Evolutionary conservation across 2,329 filamentous ascomycete genomes (phyloP).

Genomic region (Ophiocordyceps robertsii): DNA sequence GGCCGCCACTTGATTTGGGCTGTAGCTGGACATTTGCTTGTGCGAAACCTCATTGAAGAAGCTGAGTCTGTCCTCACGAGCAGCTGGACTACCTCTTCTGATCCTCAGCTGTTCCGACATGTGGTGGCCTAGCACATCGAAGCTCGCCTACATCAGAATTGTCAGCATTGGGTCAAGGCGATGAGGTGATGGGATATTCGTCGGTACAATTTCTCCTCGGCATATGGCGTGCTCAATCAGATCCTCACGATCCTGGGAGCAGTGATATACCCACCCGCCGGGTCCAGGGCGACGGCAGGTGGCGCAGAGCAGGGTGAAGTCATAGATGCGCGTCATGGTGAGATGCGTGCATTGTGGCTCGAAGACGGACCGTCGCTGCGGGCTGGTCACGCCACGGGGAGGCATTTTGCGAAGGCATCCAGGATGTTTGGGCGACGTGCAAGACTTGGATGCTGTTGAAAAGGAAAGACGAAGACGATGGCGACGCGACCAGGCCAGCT

Average conservation of each 20-base stretch:
- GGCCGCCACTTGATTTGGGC: constrained; percentile 29
- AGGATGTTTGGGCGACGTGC: background rate
- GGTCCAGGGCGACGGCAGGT: constrained; percentile 41
- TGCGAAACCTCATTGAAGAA: constrained; percentile 29
- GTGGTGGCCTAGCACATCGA: constrained; percentile 19
- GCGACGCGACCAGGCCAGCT: too few species aligned
- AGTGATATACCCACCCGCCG: constrained; percentile 63
- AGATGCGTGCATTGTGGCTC: constrained; percentile 47
- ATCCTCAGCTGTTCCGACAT: constrained; percentile 19
- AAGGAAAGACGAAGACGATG: background rate
- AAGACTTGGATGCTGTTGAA: background rate
- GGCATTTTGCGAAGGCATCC: constrained; percentile 1
- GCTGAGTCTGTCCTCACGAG: constrained; percentile 26
- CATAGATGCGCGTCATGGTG: constrained; percentile 53
- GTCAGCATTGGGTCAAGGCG: background rate
- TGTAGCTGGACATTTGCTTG: constrained; percentile 30
- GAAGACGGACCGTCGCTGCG: constrained; percentile 9
- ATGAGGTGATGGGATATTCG: background rate
- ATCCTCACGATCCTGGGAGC: constrained; percentile 48
- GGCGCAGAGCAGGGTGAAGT: constrained; percentile 36
- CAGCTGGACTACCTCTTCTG: constrained; percentile 25
- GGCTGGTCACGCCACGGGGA: constrained; percentile 1
- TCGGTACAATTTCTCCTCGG: constrained; percentile 8
- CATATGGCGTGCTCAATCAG: constrained; percentile 17
- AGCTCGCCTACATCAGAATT: constrained; percentile 11